phyloP scores from a whole-genome alignment of 2,329 filamentous ascomycete species.

The Sphaerulina vaccinii region DNA sequence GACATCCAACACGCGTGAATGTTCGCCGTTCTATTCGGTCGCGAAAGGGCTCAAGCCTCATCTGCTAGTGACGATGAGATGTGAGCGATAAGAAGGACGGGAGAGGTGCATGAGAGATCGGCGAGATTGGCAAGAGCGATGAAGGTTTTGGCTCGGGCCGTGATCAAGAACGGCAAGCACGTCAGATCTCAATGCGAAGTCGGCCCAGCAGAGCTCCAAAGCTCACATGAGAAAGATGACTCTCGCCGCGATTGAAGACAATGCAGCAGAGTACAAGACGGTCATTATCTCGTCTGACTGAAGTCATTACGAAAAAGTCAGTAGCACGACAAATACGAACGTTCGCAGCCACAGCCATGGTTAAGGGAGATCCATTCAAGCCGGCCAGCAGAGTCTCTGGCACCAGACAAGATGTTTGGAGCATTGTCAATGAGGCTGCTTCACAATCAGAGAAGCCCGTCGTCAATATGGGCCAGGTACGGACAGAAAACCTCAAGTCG shows the following conservation, averaged over 20 bases:
- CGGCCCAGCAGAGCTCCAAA: conserved; percentile 8
- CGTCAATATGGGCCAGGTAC: conserved; percentile 65
- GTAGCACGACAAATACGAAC: conserved; percentile 10
- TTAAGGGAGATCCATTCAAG: conserved; percentile 44
- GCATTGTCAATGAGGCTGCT: conserved; percentile 66
- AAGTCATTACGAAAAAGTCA: background rate
- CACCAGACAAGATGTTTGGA: conserved; percentile 61
- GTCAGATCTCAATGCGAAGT: conserved; percentile 15
- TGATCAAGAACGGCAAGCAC: conserved; percentile 6
- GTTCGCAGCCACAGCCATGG: conserved; percentile 30
- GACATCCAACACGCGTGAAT: too few relatives aligned
- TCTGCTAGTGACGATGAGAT: too few relatives aligned
- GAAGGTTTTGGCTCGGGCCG: background rate
- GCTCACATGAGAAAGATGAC: conserved; percentile 11
- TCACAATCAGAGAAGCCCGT: conserved; percentile 64
- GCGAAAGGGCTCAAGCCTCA: too few relatives aligned
- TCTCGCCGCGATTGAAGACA: conserved; percentile 4
- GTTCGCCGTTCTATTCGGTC: too few relatives aligned
- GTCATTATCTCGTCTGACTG: background rate
- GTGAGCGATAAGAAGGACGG: background rate
- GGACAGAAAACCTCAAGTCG: background rate
- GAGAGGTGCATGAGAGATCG: background rate
- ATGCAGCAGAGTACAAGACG: conserved; percentile 5
- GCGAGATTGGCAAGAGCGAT: background rate
- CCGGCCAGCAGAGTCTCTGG: conserved; percentile 56